Base-by-base conservation (phyloP, 768 basidiomycete species). In the Boletus sensibilis region DNA sequence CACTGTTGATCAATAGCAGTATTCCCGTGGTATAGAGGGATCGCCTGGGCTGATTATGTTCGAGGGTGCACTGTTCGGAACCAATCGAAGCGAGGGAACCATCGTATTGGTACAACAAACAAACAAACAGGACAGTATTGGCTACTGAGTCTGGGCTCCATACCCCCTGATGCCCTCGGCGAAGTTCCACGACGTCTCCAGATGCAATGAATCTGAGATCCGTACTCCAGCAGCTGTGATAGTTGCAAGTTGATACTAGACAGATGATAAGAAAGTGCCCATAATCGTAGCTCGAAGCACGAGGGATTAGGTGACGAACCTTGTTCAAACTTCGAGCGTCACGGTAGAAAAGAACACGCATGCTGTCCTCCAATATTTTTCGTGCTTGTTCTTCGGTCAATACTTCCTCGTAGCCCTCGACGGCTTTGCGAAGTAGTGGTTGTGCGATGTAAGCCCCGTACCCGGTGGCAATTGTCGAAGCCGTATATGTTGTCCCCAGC, bases 301-400 rank as follows among this genome's bases (percentile, higher is more conserved):
- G 41, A 18, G 58, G 29, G 33, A 45, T 13, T 6, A 27, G 25
- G 20, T 16, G 44, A 25, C 79, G 33, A 60, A 92, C 95, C 84
- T 98, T 97, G 81, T 98, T 90, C 72, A 95, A 76, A 77, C 91
- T 93, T 63, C 96, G 81, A 7, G 96, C 96, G 65, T 99, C 97
- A 42, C 97, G 85, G 75, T 99, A 99, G 75, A 88, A 98, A 46
- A 99, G 81, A 16, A 98, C 94, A 62, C 86, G 85, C 87, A 99
- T 92, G 69, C 89, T 86, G 48, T 90, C 84, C 65, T 90, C 84
- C 51, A 99, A 68, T 56, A 98, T 88, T 64, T 80, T 76, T 25
- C 80, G 76, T 16, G 93, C 97, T 55, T 94, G 84, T 38, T 86
- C 87, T 66, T 90, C 88, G 2, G 88, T 88, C 53, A 98, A 73